These are phyloP conservation scores for Phyllosticta paracitricarpa DNA, from an alignment of 2,329 filamentous ascomycete genomes.

Conservation along the genomic window DNA sequence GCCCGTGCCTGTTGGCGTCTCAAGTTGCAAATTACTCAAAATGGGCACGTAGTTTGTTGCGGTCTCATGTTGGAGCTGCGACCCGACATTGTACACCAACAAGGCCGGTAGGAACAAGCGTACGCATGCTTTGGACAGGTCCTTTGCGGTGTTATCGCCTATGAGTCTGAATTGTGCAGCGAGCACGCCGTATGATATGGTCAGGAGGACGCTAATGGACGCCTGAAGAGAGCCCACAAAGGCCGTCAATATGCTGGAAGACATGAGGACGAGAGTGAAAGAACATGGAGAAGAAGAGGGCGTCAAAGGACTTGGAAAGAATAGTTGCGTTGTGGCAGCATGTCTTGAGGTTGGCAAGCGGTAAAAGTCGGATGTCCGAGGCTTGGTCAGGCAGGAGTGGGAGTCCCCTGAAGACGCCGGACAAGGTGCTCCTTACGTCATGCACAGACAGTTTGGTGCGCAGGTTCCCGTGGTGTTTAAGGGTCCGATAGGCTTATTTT, in stretches of 20 bases:
- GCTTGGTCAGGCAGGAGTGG: not conserved
- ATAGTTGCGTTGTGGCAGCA: not conserved
- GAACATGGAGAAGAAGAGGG: not conserved
- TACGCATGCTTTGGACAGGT: slow-evolving; percentile 44
- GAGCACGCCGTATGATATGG: slow-evolving; percentile 42
- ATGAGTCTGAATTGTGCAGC: slow-evolving; percentile 42
- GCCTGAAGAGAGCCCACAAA: slow-evolving; percentile 47
- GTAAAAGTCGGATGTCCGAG: not conserved
- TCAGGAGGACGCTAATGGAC: slow-evolving; percentile 44
- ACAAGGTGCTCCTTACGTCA: not conserved
- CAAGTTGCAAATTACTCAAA: slow-evolving; percentile 27
- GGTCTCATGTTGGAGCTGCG: slow-evolving; percentile 39
- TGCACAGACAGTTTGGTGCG: not conserved
- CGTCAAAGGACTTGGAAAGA: not conserved
- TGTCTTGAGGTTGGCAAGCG: not conserved
- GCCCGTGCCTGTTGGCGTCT: slow-evolving; percentile 12
- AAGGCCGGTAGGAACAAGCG: slow-evolving; percentile 45
- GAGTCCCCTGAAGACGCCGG: not conserved
- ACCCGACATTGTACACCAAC: slow-evolving; percentile 44
- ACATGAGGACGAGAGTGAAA: not conserved
- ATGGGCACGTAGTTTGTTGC: slow-evolving; percentile 40
- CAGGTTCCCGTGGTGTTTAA: not conserved
- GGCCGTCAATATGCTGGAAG: slow-evolving; percentile 21
- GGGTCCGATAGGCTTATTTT: not conserved
- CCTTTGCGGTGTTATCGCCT: slow-evolving; percentile 37